Conservation (phyloP, 306 rosid species). For the Begonia fuchsioides region DNA sequence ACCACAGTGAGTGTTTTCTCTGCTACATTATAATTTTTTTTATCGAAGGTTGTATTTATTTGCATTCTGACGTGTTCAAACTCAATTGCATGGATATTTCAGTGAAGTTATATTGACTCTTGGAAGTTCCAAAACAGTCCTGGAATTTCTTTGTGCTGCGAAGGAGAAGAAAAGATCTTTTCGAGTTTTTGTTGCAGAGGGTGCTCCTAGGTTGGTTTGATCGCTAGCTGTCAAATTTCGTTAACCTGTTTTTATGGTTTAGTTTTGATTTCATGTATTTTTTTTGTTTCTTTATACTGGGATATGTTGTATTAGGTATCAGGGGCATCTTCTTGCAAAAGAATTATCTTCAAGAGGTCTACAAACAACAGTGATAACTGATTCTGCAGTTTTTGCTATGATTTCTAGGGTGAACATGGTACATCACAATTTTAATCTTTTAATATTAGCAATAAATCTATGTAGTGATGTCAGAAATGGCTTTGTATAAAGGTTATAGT, state of each 20-base stretch:
- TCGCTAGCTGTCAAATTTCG: slow-evolving; percentile 8
- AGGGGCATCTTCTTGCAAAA: slow-evolving; percentile 42
- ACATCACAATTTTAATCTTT: slow-evolving; percentile 6
- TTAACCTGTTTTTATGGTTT: background rate
- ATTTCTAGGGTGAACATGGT: slow-evolving; percentile 69
- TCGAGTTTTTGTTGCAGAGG: slow-evolving; percentile 87
- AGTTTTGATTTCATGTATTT: slow-evolving; percentile 1
- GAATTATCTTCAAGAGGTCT: slow-evolving; percentile 13
- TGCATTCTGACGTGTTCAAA: background rate
- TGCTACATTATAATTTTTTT: no score
- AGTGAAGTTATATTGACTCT: slow-evolving; percentile 95
- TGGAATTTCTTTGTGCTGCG: slow-evolving; percentile 92
- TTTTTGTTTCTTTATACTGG: background rate
- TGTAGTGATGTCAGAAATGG: slow-evolving; percentile 9
- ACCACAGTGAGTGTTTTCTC: no score
- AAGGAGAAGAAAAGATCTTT: slow-evolving; percentile 92
- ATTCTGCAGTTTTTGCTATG: slow-evolving; percentile 23
- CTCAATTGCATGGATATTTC: slow-evolving; percentile 20
- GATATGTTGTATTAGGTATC: slow-evolving; percentile 41
- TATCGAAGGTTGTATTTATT: no score
- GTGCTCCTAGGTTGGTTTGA: slow-evolving; percentile 86
- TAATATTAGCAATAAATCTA: background rate
- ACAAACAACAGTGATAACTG: slow-evolving; percentile 19
- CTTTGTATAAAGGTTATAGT: slow-evolving; percentile 61
- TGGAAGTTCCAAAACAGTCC: slow-evolving; percentile 93